Evolutionary conservation across 164 flowering plant species (phyloP).

Genomic region (Santalum album): DNA sequence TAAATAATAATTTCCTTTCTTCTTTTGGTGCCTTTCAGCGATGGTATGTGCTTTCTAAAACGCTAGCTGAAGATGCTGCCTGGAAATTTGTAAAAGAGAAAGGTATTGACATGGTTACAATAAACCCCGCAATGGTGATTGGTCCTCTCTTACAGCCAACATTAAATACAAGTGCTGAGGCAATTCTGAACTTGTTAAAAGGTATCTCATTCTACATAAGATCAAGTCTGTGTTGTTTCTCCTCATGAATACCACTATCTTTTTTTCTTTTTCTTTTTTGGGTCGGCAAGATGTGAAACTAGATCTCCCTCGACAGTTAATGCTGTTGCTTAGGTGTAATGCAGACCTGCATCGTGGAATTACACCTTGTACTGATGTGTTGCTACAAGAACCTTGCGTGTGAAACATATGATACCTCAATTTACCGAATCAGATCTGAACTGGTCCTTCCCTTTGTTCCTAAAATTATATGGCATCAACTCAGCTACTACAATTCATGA

Average conservation of each 20-base stretch:
- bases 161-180: constrained; percentile 34
- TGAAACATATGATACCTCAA: too few species aligned
- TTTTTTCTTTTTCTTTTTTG: not conserved
- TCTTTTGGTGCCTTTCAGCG: constrained; percentile 25
- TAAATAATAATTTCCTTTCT: too few species aligned
- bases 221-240: not conserved
- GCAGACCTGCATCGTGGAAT: too few species aligned
- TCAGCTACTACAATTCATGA: too few species aligned
- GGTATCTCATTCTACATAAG: constrained; percentile 13
- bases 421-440: too few species aligned
- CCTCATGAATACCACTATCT: not conserved
- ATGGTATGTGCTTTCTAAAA: constrained; percentile 51
- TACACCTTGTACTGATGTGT: too few species aligned
- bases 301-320: too few species aligned
- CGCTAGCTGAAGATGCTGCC: constrained; percentile 50
- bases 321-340: too few species aligned
- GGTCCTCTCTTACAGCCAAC: constrained; percentile 49
- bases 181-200: constrained; percentile 27
- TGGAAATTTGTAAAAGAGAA: constrained; percentile 49
- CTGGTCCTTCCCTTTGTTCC: too few species aligned
- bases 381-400: too few species aligned
- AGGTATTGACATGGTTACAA: constrained; percentile 34
- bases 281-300: too few species aligned
- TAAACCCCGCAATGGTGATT: constrained; percentile 43
- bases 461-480: too few species aligned